Evolutionary conservation across 176 grass and related monocot species (phyloP).

Genomic region (Tuctoria greenei): DNA sequence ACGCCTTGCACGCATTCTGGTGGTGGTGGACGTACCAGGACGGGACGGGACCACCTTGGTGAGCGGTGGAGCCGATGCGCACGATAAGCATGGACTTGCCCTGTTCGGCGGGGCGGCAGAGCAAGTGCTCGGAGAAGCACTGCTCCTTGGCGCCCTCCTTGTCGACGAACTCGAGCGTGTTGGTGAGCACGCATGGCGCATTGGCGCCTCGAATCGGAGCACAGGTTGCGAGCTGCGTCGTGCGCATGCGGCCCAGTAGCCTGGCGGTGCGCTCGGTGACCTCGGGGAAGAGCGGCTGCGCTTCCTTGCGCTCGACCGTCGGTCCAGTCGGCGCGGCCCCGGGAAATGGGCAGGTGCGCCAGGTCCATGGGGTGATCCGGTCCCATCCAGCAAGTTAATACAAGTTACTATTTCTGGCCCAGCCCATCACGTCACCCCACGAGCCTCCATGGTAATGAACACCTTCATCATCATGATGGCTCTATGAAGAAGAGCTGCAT

Average conservation of each 20-base stretch:
- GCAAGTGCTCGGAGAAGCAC: conserved; percentile 62
- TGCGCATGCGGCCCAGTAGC: conserved; percentile 41
- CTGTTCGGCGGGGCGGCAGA: conserved; percentile 43
- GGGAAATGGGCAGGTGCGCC: conserved; percentile 91
- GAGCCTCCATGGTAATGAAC: no score
- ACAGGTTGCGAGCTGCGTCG: conserved; percentile 54
- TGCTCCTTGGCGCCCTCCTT: conserved; percentile 52
- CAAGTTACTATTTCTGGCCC: no score
- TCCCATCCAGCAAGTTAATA: no score
- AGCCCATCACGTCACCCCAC: no score
- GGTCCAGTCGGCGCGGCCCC: conserved; percentile 98
- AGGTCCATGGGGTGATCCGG: conserved; percentile 78
- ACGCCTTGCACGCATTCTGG: not conserved
- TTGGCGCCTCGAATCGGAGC: conserved; percentile 69
- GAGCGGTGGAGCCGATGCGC: not conserved
- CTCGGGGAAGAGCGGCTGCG: conserved; percentile 78
- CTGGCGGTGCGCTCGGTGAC: no score
- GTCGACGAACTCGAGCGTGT: no score
- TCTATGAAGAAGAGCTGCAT: no score
- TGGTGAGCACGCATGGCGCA: conserved; percentile 81
- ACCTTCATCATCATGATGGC: no score
- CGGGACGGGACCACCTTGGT: no score
- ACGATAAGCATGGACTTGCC: not conserved
- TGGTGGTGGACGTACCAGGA: no score
- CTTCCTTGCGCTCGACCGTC: conserved; percentile 79